A percentile compares a stretch with the other conserved stretches of the same genome.
Evolutionary conservation across 108 stramenopile genomes (phyloP).

Genomic region (Fragilaria radians): DNA sequence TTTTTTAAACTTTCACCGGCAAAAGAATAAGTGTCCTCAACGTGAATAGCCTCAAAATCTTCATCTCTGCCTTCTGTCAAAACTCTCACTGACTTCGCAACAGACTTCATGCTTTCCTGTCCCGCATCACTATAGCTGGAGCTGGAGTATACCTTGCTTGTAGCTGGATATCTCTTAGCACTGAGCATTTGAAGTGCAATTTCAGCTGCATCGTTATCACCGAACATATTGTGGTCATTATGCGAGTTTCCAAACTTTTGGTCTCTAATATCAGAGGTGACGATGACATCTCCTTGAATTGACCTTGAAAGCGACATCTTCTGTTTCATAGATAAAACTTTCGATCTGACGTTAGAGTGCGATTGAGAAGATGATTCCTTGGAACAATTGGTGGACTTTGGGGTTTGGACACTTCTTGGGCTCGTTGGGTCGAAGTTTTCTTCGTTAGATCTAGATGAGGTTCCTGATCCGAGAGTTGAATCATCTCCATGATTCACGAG

Average conservation of each 20-base stretch:
- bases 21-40: not conserved
- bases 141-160: too few species aligned
- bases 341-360: too few species aligned
- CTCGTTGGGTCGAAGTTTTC: not conserved
- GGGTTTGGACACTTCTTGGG: not conserved
- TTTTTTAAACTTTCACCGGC: not conserved
- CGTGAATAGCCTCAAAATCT: not conserved
- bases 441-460: not conserved
- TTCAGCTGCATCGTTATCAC: not conserved
- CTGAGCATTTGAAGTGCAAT: not conserved
- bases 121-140: too few species aligned
- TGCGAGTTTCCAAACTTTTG: too few species aligned
- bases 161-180: not conserved
- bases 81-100: not conserved
- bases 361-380: too few species aligned
- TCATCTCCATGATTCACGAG: not conserved
- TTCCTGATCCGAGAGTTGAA: not conserved
- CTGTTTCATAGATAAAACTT: too few species aligned
- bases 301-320: too few species aligned
- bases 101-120: not conserved
- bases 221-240: not conserved
- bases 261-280: too few species aligned
- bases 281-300: too few species aligned
- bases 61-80: not conserved
- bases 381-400: not conserved